Evolutionary conservation across 306 rosid genomes (phyloP), one percentile per base, ranked within the genome.

Genomic region (Clitoria ternatea): DNA sequence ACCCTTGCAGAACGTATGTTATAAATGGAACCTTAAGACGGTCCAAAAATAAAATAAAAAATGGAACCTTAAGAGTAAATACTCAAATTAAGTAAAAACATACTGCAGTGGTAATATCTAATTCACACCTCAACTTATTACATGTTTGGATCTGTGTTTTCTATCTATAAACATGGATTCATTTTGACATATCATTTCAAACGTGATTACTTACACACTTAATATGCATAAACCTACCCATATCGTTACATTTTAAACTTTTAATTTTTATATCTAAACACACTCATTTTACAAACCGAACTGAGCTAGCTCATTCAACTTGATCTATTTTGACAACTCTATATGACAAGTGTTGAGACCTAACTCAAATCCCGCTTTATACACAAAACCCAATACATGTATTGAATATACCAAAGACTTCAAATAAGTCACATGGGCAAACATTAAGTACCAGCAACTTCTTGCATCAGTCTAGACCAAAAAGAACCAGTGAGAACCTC

Each of bases 311-410:
- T n/a, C n/a, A n/a, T n/a, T n/a, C n/a, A n/a, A n/a, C n/a, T n/a
- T n/a, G n/a, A n/a, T n/a, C n/a, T n/a, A n/a, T n/a, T n/a, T n/a
- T n/a, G n/a, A n/a, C n/a, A n/a, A n/a, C n/a, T n/a, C n/a, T n/a
- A n/a, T n/a, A n/a, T n/a, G 62, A 19, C 67, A 62, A 42, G 74
- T 78, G 63, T 42, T 71, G 42, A 63, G 61, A 32, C 30, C 78
- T 24, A 42, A 23, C 47, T 59, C 40, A 54, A 12, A 42, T 52
- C 78, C 37, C 63, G 20, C 13, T 72, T 19, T 52, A 52, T 73
- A 43, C 73, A 45, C 35, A 50, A 50, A 36, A 29, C 22, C 20
- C 8, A 43, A 50, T 50, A 57, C n/a, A 50, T 30, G 42, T 27
- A 57, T 6, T 57, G 72, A 59, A 56, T 54, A 65, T 43, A 49